Evolutionary conservation across 2,329 filamentous ascomycete species (phyloP), one percentile per base, ranked within the genome.

Genomic region (Plenodomus lindquistii): DNA sequence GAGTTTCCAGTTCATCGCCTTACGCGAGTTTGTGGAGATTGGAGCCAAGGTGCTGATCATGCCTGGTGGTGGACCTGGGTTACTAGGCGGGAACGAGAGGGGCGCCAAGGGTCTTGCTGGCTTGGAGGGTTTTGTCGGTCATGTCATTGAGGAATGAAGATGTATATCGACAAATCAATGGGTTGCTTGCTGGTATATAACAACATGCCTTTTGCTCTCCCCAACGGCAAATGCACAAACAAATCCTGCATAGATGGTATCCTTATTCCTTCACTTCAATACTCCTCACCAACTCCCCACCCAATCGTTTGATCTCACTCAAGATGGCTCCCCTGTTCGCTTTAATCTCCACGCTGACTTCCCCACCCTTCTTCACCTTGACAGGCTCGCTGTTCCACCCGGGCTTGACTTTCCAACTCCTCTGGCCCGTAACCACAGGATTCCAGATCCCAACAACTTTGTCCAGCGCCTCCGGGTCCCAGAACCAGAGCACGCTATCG

Each of bases 401-500:
- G 66, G 92, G 68, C 49, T 87, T 88, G 15, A 88, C 80, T 55
- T 87, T 87, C 77, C 91, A 92, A 11, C 76, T 74, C 54, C 89
- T 80, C 51, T 66, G 60, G 1, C 52, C 63, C 15, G 75, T 75
- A 4, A 74, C 73, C 38, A 75, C 69, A 0, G 85, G 86, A 64
- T 83, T 86, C 85, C 86, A 89, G 37, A 89, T 63, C 0, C 85
- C 86, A 10, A 81, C 81, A 67, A 89, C 80, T 7, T 80, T 66
- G 47, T 83, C 79, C 19, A 85, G 79, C 2, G 79, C 76, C 1
- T 78, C 69, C 4, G 75, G 78, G 24, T 91, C 86, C 55, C 85
- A 81, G 77, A 97, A 97, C 72, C 97, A 90, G 2, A 97, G 76
- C 27, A 96, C 75, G 2, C 84, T 82, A 29, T 85, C 81, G 3